Conservation (phyloP, 805 yeast genomes). For the Teunomyces stri region DNA sequence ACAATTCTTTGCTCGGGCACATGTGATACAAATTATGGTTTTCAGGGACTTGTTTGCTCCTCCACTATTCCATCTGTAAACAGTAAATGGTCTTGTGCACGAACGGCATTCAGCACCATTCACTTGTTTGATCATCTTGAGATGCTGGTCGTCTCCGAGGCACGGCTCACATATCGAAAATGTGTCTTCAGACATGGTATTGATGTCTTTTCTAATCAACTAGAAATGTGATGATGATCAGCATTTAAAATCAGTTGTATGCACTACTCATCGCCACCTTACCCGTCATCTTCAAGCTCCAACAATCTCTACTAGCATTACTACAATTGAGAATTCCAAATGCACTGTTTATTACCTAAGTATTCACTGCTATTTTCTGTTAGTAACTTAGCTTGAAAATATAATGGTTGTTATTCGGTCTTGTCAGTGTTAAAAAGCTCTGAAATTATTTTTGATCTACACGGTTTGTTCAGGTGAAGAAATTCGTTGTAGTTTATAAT, state of each 20-base stretch:
- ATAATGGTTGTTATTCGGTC: constrained; percentile 2
- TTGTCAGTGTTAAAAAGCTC: constrained; percentile 72
- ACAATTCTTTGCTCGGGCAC: constrained; percentile 76
- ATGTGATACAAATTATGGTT: constrained; percentile 74
- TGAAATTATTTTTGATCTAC: constrained; percentile 54
- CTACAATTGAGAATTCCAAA: background rate
- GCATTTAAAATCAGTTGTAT: background rate
- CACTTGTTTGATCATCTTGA: constrained; percentile 68
- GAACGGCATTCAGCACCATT: constrained; percentile 80
- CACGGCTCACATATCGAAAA: constrained; percentile 72
- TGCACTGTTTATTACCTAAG: constrained; percentile 2
- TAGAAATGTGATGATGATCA: background rate
- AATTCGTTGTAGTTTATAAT: constrained; percentile 48
- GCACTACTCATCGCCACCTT: constrained; percentile 1
- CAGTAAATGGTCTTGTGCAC: constrained; percentile 82
- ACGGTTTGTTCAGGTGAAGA: constrained; percentile 66
- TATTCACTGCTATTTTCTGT: constrained; percentile 4
- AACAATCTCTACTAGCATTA: background rate
- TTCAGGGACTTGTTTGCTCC: constrained; percentile 47
- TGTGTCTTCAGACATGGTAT: constrained; percentile 11
- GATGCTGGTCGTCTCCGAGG: constrained; percentile 61
- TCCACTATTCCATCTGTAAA: constrained; percentile 68
- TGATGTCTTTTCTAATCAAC: background rate
- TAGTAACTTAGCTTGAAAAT: constrained; percentile 3
- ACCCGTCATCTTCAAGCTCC: too few species aligned